Evolutionary conservation across 306 rosid genomes (phyloP).

Genomic region (Sindora glabra): DNA sequence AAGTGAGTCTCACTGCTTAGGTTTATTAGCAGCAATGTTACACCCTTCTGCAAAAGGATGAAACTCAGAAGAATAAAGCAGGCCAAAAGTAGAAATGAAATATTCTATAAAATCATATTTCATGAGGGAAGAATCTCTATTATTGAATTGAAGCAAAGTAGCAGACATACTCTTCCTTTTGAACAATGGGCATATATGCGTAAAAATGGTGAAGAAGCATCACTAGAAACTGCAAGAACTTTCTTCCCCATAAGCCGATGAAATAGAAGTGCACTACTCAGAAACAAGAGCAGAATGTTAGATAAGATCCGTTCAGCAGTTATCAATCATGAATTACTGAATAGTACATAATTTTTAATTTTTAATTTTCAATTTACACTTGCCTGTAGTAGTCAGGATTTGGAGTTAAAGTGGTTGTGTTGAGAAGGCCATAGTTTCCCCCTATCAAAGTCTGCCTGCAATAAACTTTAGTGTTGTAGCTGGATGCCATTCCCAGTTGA

Average conservation of each 20-base stretch:
- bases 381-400: constrained; percentile 95
- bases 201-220: constrained; percentile 48
- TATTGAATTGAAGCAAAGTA: too few species aligned
- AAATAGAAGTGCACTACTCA: constrained; percentile 88
- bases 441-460: constrained; percentile 92
- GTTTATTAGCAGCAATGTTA: constrained; percentile 70
- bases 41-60: constrained; percentile 44
- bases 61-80: not conserved
- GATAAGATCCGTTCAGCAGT: constrained; percentile 3
- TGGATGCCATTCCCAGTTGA: constrained; percentile 93
- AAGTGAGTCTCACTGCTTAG: constrained; percentile 71
- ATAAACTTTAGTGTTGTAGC: constrained; percentile 63
- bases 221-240: constrained; percentile 47
- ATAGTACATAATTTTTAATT: not conserved
- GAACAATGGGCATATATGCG: constrained; percentile 90
- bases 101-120: too few species aligned
- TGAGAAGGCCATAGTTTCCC: constrained; percentile 89
- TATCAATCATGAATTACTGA: not conserved
- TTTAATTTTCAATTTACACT: constrained; percentile 8
- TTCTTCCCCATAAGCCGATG: constrained; percentile 77
- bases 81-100: too few species aligned
- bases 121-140: too few species aligned
- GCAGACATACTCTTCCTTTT: constrained; percentile 63
- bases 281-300: constrained; percentile 10
- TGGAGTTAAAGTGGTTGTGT: constrained; percentile 65